Conservation (phyloP, 768 basidiomycete genomes). For the Suillus alpinus region DNA sequence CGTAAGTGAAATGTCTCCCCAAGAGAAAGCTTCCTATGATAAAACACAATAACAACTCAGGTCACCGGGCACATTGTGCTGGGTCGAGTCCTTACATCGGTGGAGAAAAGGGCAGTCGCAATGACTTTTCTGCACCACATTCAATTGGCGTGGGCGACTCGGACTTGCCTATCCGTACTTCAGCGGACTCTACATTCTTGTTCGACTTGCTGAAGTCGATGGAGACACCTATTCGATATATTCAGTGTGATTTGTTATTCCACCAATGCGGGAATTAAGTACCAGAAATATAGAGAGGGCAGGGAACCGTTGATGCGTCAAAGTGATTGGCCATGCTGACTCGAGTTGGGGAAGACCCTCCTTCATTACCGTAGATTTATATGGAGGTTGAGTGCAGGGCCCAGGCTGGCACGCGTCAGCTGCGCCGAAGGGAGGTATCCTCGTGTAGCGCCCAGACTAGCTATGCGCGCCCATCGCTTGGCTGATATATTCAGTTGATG, state of each 20-base stretch:
- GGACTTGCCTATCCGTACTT: not conserved
- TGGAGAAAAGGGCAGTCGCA: not conserved
- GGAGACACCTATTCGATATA: not conserved
- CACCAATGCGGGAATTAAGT: not conserved
- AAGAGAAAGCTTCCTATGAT: not conserved
- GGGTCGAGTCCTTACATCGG: not conserved
- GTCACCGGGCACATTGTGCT: too few relatives aligned
- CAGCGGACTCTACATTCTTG: not conserved
- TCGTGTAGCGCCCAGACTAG: not conserved
- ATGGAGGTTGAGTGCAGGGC: not conserved
- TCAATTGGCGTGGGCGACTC: not conserved
- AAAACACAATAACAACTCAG: not conserved
- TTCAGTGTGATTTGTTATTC: not conserved
- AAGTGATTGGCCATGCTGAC: not conserved
- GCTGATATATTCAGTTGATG: too few relatives aligned
- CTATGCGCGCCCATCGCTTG: too few relatives aligned
- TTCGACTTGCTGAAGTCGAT: not conserved
- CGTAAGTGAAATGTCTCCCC: not conserved
- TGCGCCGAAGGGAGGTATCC: not conserved
- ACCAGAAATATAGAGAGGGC: not conserved
- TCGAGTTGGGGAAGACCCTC: not conserved
- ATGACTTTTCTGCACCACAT: not conserved
- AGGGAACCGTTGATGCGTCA: not conserved
- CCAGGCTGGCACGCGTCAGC: not conserved
- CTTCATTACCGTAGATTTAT: not conserved